Percentiles rank a stretch among this genome's conserved stretches.
phyloP scores from a whole-genome alignment of 495 filamentous ascomycete genomes.

The Chaetomium fimeti region DNA sequence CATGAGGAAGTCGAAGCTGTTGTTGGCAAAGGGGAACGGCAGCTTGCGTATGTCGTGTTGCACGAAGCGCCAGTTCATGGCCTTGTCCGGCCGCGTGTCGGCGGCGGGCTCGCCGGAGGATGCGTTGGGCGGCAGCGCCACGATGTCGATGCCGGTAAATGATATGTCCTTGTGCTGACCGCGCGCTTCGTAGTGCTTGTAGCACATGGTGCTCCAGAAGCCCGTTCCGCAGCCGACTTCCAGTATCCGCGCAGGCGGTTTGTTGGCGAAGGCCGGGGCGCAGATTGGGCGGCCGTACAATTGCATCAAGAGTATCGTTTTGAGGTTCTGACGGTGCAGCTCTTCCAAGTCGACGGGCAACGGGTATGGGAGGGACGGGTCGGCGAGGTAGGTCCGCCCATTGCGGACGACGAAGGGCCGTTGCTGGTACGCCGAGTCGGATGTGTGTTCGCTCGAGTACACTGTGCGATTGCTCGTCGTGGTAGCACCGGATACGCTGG shows the following conservation, averaged over 20 bases:
- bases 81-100: conserved; percentile 50
- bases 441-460: conserved; percentile 37
- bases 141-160: conserved; percentile 84
- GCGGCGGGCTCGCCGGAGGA: background rate
- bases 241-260: conserved; percentile 72
- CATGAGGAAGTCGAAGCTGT: conserved; percentile 86
- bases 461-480: conserved; percentile 39
- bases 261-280: conserved; percentile 60
- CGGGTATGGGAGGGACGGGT: conserved; percentile 71
- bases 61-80: conserved; percentile 83
- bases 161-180: conserved; percentile 57
- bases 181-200: conserved; percentile 65
- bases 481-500: conserved; percentile 37
- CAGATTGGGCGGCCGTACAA: conserved; percentile 80
- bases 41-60: conserved; percentile 77
- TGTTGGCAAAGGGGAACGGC: conserved; percentile 76
- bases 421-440: conserved; percentile 38
- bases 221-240: conserved; percentile 88
- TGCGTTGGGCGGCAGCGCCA: conserved; percentile 64
- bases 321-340: conserved; percentile 80
- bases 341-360: conserved; percentile 86
- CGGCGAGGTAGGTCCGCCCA: conserved; percentile 78
- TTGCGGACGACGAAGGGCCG: conserved; percentile 69
- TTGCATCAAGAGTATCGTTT: conserved; percentile 75
- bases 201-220: conserved; percentile 84